These are phyloP conservation scores for Microbotryomycetes sp. DNA, from an alignment of 1,284 basidiomycete genomes.

Conservation along the genomic window DNA sequence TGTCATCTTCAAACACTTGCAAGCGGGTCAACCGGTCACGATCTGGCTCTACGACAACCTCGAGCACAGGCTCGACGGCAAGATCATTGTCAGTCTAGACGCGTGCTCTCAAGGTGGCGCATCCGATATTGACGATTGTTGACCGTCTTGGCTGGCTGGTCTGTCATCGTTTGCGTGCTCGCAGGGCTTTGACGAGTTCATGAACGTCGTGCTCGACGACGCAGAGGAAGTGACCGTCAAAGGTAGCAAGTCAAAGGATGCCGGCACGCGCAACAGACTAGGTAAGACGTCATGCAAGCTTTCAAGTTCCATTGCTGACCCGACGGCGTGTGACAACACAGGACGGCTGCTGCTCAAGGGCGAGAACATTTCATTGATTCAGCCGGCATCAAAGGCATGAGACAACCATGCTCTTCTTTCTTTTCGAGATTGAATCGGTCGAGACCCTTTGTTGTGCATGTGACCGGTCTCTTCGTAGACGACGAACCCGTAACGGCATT, in stretches of 20 bases:
- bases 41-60: constrained; percentile 98
- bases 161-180: neutral
- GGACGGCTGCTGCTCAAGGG: constrained; percentile 90
- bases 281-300: constrained; percentile 48
- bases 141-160: neutral
- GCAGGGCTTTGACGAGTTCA: constrained; percentile 99
- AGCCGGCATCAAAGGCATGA: constrained; percentile 39
- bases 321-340: constrained; percentile 38
- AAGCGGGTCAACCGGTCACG: constrained; percentile 63
- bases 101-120: neutral
- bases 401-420: too few relatives aligned
- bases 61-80: constrained; percentile 93
- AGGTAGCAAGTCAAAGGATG: constrained; percentile 62
- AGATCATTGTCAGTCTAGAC: constrained; percentile 73
- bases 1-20: constrained; percentile 98
- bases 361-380: constrained; percentile 92
- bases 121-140: neutral
- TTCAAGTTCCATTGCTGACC: constrained; percentile 26
- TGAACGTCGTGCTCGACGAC: constrained; percentile 96
- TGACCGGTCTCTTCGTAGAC: too few relatives aligned
- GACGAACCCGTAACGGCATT: too few relatives aligned
- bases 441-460: too few relatives aligned
- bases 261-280: constrained; percentile 58
- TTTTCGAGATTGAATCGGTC: too few relatives aligned
- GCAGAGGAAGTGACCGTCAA: constrained; percentile 80